These are phyloP conservation scores for Anthostomella pinea DNA, from an alignment of 2,329 filamentous ascomycete genomes.

Conservation along the genomic window DNA sequence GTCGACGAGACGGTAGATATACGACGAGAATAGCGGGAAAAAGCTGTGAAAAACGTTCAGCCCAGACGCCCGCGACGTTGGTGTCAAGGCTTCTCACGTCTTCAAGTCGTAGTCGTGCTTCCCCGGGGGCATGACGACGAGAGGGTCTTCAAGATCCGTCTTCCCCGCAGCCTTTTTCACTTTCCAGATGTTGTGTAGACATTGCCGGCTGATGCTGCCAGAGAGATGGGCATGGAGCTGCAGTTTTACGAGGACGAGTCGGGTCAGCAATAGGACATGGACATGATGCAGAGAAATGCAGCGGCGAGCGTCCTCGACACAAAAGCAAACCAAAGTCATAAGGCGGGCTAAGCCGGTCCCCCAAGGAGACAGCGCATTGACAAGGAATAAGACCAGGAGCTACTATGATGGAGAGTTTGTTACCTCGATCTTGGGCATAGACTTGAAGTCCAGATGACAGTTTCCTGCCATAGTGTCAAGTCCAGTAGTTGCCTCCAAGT, in stretches of 20 bases:
- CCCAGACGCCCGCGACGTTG: background rate
- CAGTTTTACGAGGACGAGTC: constrained; percentile 4
- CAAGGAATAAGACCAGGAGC: too few relatives aligned
- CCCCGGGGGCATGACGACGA: constrained; percentile 64
- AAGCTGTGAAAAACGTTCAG: constrained; percentile 49
- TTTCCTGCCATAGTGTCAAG: too few relatives aligned
- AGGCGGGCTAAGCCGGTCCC: too few relatives aligned
- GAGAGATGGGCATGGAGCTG: constrained; percentile 79
- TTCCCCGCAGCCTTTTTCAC: constrained; percentile 51
- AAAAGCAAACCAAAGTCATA: too few relatives aligned
- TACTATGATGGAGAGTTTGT: background rate
- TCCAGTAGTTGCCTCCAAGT: too few relatives aligned
- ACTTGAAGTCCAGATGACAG: constrained; percentile 14
- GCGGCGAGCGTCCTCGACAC: too few relatives aligned
- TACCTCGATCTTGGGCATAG: constrained; percentile 24
- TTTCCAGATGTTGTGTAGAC: constrained; percentile 72
- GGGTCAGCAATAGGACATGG: too few relatives aligned
- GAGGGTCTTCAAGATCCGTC: constrained; percentile 63
- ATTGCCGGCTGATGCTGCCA: constrained; percentile 70
- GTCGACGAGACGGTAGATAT: constrained; percentile 74
- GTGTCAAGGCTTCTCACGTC: constrained; percentile 48
- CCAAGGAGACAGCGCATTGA: too few relatives aligned
- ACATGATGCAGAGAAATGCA: too few relatives aligned
- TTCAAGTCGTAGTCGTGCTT: constrained; percentile 69
- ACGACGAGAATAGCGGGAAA: constrained; percentile 74